phyloP scores from a whole-genome alignment of 2,329 filamentous ascomycete genomes.

The Alternaria brassicae region DNA sequence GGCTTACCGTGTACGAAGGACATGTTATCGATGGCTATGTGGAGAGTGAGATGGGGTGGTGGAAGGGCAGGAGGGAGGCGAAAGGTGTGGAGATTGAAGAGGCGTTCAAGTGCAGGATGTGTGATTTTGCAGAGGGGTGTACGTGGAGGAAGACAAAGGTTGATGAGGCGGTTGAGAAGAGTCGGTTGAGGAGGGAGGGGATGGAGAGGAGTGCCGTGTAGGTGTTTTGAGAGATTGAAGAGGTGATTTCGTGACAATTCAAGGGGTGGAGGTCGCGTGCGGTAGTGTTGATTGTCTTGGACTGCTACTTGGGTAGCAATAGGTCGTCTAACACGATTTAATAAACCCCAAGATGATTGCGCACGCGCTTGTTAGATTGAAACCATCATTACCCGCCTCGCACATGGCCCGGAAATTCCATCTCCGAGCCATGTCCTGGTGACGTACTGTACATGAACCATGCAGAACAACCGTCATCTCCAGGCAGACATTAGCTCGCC shows the following conservation, averaged over 20 bases:
- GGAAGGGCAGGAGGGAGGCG: constrained; percentile 76
- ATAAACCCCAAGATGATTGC: no score
- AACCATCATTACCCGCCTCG: no score
- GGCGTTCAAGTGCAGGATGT: constrained; percentile 84
- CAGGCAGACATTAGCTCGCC: not conserved
- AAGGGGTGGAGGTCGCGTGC: no score
- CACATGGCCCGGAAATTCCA: not conserved
- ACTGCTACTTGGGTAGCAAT: no score
- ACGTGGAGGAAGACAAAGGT: constrained; percentile 78
- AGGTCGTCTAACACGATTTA: no score
- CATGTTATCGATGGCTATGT: constrained; percentile 68
- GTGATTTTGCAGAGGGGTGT: constrained; percentile 82
- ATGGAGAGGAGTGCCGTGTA: no score
- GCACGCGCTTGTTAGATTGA: no score
- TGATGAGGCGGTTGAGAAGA: constrained; percentile 60
- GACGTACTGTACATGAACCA: constrained; percentile 4
- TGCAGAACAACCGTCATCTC: not conserved
- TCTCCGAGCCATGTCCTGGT: not conserved
- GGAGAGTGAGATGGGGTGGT: constrained; percentile 78
- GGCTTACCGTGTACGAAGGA: constrained; percentile 70
- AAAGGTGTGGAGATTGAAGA: constrained; percentile 82
- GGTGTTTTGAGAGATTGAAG: no score
- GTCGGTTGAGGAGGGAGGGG: constrained; percentile 29
- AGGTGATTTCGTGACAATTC: no score
- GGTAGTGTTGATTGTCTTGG: no score